Base-by-base conservation (phyloP, 1,284 basidiomycete genomes). In the Puccinia novopanici region DNA sequence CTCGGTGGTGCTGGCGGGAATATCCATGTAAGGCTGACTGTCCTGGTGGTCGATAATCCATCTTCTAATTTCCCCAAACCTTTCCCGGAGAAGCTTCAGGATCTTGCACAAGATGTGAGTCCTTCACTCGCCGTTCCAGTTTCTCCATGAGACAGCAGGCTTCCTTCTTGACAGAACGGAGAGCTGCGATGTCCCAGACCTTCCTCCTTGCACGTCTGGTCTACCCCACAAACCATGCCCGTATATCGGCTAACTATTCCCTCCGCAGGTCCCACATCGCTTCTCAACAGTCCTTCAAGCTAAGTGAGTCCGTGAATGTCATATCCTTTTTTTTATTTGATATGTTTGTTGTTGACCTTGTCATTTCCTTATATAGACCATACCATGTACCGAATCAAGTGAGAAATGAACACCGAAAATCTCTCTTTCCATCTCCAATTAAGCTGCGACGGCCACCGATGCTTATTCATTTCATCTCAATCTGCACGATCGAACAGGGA, bases 401-500 rank as follows among this genome's bases (percentile, higher is more conserved):
- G 34, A 76, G 75, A 37, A 45, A 9, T 24, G 13, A 59, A 59
- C 22, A 48, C 27, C 22, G 24, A 10, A 2, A 22, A 22, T 34
- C 19, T 13, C 8, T 63, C 24, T 27, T 9, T 37, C 22, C 10
- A 19, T 54, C 30, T 52, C 67, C 40, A 52, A 17, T 50, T 0
- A 27, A 10, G n/a, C 17, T 52, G 61, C 19, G 17, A 45, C 0
- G 13, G 24, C 57, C 67, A 27, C 17, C 61, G 24, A 19, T 4
- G n/a, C 45, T 13, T 48, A 13, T 48, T 12, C 45, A 1, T 9
- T 48, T 19, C 45, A 48, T 48, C 45, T 48, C 3, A 6, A 70
- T 19, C 22, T 42, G 8, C 0, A 70, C 50, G 8, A 27, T 45
- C 10, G 52, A 89, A 96, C 86, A 94, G 92, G 88, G 94, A 97